Conservation (phyloP, 1,284 basidiomycete genomes). For the Peniophora sp. region DNA sequence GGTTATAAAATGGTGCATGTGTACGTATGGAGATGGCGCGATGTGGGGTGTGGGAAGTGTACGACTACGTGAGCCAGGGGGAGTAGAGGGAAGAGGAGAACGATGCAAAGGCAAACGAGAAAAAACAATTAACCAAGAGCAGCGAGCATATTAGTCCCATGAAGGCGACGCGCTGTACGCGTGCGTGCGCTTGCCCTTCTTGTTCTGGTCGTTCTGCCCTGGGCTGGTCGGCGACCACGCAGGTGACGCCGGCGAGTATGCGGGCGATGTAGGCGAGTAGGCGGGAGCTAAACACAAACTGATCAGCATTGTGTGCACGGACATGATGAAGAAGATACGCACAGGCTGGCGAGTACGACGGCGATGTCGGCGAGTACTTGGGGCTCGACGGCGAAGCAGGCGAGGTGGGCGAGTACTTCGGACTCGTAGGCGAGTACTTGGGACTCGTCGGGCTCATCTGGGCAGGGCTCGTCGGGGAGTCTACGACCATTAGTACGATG, state of each 20-base stretch:
- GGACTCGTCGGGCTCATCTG: conserved; percentile 39
- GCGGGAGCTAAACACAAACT: conserved; percentile 24
- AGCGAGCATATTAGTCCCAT: conserved; percentile 35
- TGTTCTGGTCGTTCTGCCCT: conserved; percentile 40
- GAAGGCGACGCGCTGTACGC: conserved; percentile 49
- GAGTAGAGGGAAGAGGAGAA: too few species aligned
- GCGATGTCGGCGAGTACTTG: conserved; percentile 83
- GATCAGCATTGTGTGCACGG: background rate
- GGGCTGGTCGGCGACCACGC: conserved; percentile 77
- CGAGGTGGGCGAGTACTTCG: conserved; percentile 80
- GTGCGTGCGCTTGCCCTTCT: conserved; percentile 28
- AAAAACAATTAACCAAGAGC: too few species aligned
- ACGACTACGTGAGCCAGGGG: too few species aligned
- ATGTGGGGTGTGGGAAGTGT: too few species aligned
- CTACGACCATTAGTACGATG: conserved; percentile 9
- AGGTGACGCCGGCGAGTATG: conserved; percentile 77
- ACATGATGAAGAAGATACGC: conserved; percentile 25
- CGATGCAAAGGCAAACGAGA: too few species aligned
- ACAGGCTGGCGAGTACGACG: conserved; percentile 80
- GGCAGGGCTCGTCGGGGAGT: conserved; percentile 42
- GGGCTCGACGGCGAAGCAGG: conserved; percentile 81
- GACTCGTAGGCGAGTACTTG: conserved; percentile 62
- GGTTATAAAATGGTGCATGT: too few species aligned
- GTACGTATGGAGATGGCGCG: too few species aligned
- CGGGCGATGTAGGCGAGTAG: conserved; percentile 79